Evolutionary conservation across 345 rosid species (phyloP), one percentile per base, ranked within the genome.

Genomic region (Citrus cavaleriei): DNA sequence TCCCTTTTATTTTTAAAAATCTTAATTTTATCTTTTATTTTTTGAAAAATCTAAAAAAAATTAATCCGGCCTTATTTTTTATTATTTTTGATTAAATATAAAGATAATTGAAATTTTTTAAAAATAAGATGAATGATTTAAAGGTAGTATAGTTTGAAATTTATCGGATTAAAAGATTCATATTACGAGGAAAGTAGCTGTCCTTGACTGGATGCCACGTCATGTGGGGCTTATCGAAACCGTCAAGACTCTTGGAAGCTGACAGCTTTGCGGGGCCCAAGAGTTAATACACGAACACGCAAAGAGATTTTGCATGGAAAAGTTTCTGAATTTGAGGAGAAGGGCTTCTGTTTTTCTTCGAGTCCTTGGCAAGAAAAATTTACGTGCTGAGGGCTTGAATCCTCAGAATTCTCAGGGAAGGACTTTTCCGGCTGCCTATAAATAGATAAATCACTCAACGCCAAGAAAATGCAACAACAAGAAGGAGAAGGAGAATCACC

Each of bases 391-490:
- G 92, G 86, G 81, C 90, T 66, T 54, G 0, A 69, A 79, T 73
- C 21, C 81, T 80, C 55, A 58, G 66, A 84, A 86, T 80, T 89
- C 85, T 78, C 87, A 74, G 83, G 83, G 82, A 81, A 89, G 92
- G 90, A 80, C 90, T 77, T 68, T 5, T 68, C 82, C 78, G 75
- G 83, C 62, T 60, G 68, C 18, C 18, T 89, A 87, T 87, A 89
- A 85, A 89, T 85, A 46, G 13, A 46, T 46, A 46, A 46, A 12
- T 46, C 51, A 84, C 60, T 68, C 42, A 46, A 24, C 24, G 2
- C 1, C 7, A 28, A 54, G 58, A 54, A 25, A 75, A 73, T 70
- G 65, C 67, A 58, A 1, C 51, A 28, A 28, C 2, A 19, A 22
- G 49, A 42, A 42, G 16, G 2, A 42, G 49, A 46, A 46, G 18